Conservation (phyloP, 305 asterid species). For the Fraxinus sp. region DNA sequence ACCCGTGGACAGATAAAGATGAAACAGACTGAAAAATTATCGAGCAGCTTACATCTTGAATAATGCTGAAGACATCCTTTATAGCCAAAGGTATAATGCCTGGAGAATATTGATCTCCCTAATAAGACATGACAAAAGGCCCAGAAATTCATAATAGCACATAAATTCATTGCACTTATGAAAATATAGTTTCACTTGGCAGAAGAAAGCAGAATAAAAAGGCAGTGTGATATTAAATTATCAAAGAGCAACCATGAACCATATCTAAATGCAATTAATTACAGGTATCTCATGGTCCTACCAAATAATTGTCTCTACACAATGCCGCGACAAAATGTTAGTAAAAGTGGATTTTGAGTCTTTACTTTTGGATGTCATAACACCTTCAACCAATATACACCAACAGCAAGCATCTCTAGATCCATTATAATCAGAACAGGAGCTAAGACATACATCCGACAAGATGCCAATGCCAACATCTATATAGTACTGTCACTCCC, state of each 20-base stretch:
- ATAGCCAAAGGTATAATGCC: constrained; percentile 97
- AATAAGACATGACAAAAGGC: constrained; percentile 27
- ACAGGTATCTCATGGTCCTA: constrained; percentile 22
- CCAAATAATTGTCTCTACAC: not conserved
- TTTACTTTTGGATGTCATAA: constrained; percentile 18
- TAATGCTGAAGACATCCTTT: constrained; percentile 97
- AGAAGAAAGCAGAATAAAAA: constrained; percentile 13
- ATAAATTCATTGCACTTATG: constrained; percentile 9
- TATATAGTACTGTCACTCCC: not conserved
- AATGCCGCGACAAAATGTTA: constrained; percentile 6
- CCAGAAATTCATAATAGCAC: constrained; percentile 21
- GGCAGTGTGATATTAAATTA: constrained; percentile 15
- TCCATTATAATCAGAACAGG: not conserved
- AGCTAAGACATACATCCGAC: not conserved
- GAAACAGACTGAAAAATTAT: constrained; percentile 6
- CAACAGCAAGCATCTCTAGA: not conserved
- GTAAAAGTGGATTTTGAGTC: not conserved
- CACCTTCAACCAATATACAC: not conserved
- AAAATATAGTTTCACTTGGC: constrained; percentile 17
- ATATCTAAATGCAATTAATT: not conserved
- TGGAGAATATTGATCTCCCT: constrained; percentile 95
- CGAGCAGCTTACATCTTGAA: constrained; percentile 82
- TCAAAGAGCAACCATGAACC: constrained; percentile 3
- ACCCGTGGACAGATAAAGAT: not conserved
- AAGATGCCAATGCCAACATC: constrained; percentile 6